Conservation (phyloP, 108 stramenopile species). For the Skeletonema costatum region DNA sequence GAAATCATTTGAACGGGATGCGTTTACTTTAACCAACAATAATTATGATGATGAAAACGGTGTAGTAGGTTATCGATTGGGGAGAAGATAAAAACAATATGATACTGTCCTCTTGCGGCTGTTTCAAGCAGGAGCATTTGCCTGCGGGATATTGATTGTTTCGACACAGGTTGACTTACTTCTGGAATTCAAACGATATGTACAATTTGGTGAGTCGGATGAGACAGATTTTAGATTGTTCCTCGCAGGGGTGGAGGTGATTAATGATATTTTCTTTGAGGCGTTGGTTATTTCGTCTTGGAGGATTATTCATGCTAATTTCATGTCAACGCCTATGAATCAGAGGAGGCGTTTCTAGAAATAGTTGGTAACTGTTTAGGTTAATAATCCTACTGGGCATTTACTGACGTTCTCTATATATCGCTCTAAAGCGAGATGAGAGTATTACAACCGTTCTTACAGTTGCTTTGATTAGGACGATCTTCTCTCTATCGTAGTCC, state of each 20-base stretch:
- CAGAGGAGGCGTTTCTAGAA: conserved; percentile 16
- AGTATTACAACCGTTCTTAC: neutral
- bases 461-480: neutral
- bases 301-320: conserved; percentile 59
- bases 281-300: conserved; percentile 53
- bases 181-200: conserved; percentile 56
- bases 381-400: neutral
- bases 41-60: neutral
- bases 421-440: neutral
- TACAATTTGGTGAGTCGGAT: conserved; percentile 71
- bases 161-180: conserved; percentile 80
- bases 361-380: neutral
- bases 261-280: conserved; percentile 81
- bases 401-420: neutral
- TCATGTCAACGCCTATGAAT: conserved; percentile 23
- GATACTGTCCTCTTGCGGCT: conserved; percentile 41
- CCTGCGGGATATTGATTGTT: conserved; percentile 68
- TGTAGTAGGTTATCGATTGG: neutral
- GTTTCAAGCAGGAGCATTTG: conserved; percentile 79
- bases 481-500: neutral
- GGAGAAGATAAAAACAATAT: conserved; percentile 7
- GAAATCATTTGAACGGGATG: conserved; percentile 60
- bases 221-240: conserved; percentile 55
- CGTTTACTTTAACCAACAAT: conserved; percentile 32
- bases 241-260: conserved; percentile 58